Base-by-base conservation (phyloP, 768 basidiomycete genomes). In the Sistotremastrum niveocremeum region DNA sequence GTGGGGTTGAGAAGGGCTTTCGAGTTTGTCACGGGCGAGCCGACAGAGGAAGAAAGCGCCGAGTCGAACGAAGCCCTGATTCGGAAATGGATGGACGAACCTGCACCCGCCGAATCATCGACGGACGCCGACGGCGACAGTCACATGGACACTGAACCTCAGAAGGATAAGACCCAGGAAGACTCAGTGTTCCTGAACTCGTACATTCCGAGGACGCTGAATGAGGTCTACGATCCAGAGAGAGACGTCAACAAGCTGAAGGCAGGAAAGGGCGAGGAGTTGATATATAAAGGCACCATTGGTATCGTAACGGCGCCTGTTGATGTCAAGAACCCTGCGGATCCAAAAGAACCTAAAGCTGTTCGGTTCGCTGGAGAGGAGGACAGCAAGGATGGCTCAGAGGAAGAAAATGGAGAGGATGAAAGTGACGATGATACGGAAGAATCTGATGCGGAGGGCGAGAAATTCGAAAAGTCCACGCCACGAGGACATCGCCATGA, bases 161-260 rank as follows among this genome's bases (percentile, higher is more conserved):
- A 54, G 28, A 34, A 44, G n/a, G 58, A 37, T 50, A 66, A 38
- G 10, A 73, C 69, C 5, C 79, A 84, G 41, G 91, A 95, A 60
- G 91, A 98, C 57, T 76, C 76, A 6, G 78, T 98, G 8, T 99
- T 99, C 69, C 64, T 89, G 59, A 72, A 72, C 30, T 86, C 90
- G 1, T 97, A 88, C 65, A 99, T 98, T 53, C 95, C 95, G 9
- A 79, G 93, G 34, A 81, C 79, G 28, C 65, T 99, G 41, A 86
- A 88, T 51, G 90, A 98, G 57, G 82, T 99, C 6, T 87, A 82
- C 58, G 90, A 98, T 60, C 89, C 93, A 1, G 95, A 99, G 59
- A 73, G 93, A 31, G 94, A 97, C 57, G 81, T 89, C 7, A 87
- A 79, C 34, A 72, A 74, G 12, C 66, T 93, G 38, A 70, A 70